Evolutionary conservation across 1,284 basidiomycete species (phyloP).

Genomic region (Uromyces viciae-fabae): DNA sequence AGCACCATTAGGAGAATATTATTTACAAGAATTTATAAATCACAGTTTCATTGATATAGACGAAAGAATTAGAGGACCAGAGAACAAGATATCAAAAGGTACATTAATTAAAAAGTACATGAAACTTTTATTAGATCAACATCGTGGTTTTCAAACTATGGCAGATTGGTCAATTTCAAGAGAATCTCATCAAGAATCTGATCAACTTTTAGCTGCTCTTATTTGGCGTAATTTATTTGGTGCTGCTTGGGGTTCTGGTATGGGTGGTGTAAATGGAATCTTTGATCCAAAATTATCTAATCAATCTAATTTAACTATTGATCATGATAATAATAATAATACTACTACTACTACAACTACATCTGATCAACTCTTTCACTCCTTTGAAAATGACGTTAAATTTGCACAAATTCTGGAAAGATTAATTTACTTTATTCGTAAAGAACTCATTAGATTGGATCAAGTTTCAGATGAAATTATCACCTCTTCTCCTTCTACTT

Average conservation of each 20-base stretch:
- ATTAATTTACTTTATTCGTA: conserved; percentile 71
- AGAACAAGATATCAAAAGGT: conserved; percentile 67
- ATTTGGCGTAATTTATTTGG: conserved; percentile 86
- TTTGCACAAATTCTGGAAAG: conserved; percentile 74
- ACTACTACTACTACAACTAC: conserved; percentile 46
- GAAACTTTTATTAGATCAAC: conserved; percentile 84
- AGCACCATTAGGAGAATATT: conserved; percentile 63
- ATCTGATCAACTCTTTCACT: neutral
- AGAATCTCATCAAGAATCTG: neutral
- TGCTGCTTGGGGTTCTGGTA: conserved; percentile 56
- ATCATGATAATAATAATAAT: conserved; percentile 48
- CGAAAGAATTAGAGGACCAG: conserved; percentile 71
- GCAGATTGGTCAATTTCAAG: conserved; percentile 73
- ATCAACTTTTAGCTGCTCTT: conserved; percentile 70
- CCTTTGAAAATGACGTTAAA: conserved; percentile 62
- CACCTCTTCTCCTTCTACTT: conserved; percentile 48
- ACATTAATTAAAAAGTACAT: conserved; percentile 81
- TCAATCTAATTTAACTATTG: conserved; percentile 47
- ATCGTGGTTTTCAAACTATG: conserved; percentile 75
- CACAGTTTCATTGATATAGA: conserved; percentile 96
- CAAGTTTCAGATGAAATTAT: conserved; percentile 68
- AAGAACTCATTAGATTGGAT: conserved; percentile 73
- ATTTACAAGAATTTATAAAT: conserved; percentile 79
- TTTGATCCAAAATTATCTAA: conserved; percentile 32
- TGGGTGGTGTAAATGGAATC: conserved; percentile 56